These are phyloP conservation scores for Pseudocercospora vitis DNA, from an alignment of 2,329 filamentous ascomycete genomes.

Conservation along the genomic window DNA sequence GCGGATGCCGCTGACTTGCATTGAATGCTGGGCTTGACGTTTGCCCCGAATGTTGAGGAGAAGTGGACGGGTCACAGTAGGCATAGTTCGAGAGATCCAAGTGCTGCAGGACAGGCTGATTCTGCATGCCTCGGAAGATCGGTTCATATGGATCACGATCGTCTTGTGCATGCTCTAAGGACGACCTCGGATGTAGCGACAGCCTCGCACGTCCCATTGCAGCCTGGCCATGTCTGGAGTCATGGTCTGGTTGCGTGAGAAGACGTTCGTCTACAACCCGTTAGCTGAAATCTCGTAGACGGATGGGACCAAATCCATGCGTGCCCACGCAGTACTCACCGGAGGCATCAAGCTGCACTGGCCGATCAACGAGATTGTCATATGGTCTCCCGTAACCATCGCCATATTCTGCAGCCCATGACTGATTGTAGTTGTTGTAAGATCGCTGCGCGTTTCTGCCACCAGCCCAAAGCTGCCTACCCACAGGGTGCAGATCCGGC, in stretches of 20 bases:
- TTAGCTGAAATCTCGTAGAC: constrained; percentile 19
- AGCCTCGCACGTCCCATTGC: constrained; percentile 39
- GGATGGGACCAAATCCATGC: too few species aligned
- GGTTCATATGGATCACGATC: neutral
- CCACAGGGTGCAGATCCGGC: constrained; percentile 31
- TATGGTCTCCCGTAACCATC: constrained; percentile 8
- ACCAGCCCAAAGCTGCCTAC: neutral
- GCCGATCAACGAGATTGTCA: constrained; percentile 19
- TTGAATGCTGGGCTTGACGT: constrained; percentile 7
- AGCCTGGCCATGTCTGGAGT: constrained; percentile 39
- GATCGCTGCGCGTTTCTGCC: constrained; percentile 11
- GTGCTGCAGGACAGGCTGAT: neutral
- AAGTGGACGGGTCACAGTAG: neutral
- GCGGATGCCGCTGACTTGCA: neutral
- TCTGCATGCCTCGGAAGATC: neutral
- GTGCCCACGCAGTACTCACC: constrained; percentile 40
- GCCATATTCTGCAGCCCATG: neutral
- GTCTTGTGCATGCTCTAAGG: neutral
- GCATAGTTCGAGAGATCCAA: neutral
- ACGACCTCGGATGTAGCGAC: constrained; percentile 35
- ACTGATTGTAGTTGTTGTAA: constrained; percentile 14
- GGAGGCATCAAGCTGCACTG: constrained; percentile 48
- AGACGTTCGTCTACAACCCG: constrained; percentile 38
- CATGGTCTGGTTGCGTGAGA: constrained; percentile 36
- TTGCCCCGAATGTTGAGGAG: neutral